Conservation (phyloP, 257 asterid genomes). For the Mentha longifolia region DNA sequence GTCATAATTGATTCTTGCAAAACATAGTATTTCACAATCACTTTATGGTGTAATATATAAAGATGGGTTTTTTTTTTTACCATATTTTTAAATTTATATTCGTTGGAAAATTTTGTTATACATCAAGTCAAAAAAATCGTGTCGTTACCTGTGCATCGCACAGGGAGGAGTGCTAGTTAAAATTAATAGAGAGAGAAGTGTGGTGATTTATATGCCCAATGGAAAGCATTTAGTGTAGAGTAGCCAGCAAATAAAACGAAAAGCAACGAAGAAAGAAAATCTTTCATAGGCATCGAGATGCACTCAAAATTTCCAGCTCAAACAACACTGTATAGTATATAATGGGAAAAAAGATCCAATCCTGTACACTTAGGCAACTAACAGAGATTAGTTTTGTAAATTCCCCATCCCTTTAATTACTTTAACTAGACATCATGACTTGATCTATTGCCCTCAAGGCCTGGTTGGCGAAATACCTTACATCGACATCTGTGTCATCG, state of each 20-base stretch:
- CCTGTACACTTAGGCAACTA: constrained; percentile 10
- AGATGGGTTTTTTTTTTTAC: too few species aligned
- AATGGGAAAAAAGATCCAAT: neutral
- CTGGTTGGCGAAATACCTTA: constrained; percentile 63
- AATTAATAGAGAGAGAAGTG: too few species aligned
- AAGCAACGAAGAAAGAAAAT: neutral
- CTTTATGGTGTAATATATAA: too few species aligned
- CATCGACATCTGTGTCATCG: constrained; percentile 82
- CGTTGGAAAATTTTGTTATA: too few species aligned
- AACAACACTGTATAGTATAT: neutral
- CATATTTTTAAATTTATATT: too few species aligned
- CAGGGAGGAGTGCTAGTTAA: too few species aligned
- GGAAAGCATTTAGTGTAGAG: too few species aligned
- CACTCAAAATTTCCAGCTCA: constrained; percentile 8
- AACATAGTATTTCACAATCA: too few species aligned
- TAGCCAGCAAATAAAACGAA: neutral
- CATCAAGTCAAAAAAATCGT: too few species aligned
- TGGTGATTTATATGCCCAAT: too few species aligned
- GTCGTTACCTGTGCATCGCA: too few species aligned
- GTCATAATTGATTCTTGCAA: too few species aligned
- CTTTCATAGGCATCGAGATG: neutral
- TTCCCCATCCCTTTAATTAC: neutral
- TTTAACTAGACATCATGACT: constrained; percentile 62
- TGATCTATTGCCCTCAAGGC: constrained; percentile 63
- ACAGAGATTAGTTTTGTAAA: neutral